These are phyloP conservation scores for Peronosclerospora sorghi DNA, from an alignment of 352 stramenopile species.

Conservation along the genomic window DNA sequence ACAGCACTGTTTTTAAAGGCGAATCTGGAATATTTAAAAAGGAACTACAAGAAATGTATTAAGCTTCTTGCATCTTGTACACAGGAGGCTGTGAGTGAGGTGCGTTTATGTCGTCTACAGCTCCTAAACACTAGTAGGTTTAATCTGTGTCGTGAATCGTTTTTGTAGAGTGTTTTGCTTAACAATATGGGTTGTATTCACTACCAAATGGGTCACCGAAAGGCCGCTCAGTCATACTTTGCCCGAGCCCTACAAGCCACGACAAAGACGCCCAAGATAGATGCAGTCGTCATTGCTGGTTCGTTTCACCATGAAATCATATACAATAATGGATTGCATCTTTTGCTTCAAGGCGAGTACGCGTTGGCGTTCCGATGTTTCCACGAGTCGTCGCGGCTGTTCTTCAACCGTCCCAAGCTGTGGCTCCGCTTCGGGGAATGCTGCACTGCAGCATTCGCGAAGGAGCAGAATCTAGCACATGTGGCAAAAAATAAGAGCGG, in stretches of 20 bases:
- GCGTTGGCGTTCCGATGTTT: constrained; percentile 84
- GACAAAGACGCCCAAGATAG: constrained; percentile 41
- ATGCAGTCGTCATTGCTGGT: constrained; percentile 44
- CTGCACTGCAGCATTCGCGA: constrained; percentile 74
- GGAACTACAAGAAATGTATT: constrained; percentile 91
- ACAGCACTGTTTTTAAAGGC: constrained; percentile 87
- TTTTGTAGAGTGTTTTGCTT: constrained; percentile 59
- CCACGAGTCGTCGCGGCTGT: constrained; percentile 76
- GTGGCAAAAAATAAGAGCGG: constrained; percentile 70
- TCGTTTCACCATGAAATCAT: constrained; percentile 82
- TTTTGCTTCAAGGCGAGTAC: constrained; percentile 78
- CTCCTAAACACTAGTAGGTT: neutral
- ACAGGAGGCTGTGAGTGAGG: constrained; percentile 71
- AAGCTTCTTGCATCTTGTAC: constrained; percentile 87
- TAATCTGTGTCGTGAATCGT: neutral
- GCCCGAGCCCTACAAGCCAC: constrained; percentile 65
- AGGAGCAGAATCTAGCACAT: constrained; percentile 49
- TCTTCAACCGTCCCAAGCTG: constrained; percentile 87
- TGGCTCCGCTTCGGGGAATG: constrained; percentile 89
- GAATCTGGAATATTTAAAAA: constrained; percentile 89
- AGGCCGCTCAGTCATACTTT: constrained; percentile 88
- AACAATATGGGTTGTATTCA: constrained; percentile 91
- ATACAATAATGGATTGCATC: constrained; percentile 89
- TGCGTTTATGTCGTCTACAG: constrained; percentile 6
- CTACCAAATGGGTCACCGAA: constrained; percentile 84